Percentiles rank a stretch among this genome's conserved stretches.
phyloP scores from a whole-genome alignment of 306 rosid species.

The Pachyrhizus erosus region DNA sequence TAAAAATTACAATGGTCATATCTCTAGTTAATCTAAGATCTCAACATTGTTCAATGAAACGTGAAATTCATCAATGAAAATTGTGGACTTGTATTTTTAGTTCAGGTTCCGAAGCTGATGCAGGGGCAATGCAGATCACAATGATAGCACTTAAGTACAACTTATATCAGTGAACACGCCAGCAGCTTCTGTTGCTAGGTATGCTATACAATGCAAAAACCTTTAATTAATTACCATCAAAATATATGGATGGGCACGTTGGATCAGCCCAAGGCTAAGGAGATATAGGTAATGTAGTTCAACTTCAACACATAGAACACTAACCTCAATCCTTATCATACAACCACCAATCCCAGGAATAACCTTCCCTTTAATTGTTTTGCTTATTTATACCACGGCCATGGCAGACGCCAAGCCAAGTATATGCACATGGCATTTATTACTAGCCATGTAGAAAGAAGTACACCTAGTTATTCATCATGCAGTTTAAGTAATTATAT shows the following conservation, averaged over 20 bases:
- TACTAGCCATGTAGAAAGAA: not conserved
- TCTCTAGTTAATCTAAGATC: not conserved
- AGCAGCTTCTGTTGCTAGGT: not conserved
- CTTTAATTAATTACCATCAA: not conserved
- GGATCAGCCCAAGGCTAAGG: not conserved
- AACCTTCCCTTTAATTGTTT: not conserved
- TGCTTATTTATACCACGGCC: not conserved
- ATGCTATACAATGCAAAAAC: not conserved
- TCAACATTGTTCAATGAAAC: not conserved
- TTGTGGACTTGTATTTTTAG: not conserved
- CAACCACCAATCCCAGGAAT: not conserved
- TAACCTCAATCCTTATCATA: not conserved
- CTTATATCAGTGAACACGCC: not conserved
- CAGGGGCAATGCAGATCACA: not conserved
- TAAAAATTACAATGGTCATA: not conserved
- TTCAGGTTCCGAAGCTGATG: not conserved
- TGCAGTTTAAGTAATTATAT: not conserved
- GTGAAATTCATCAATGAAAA: constrained; percentile 3
- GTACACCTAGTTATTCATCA: not conserved
- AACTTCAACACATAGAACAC: not conserved
- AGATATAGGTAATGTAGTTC: not conserved
- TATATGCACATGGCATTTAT: not conserved
- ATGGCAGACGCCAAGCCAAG: not conserved
- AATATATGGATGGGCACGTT: not conserved
- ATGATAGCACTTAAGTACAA: not conserved